phyloP scores from a whole-genome alignment of 306 rosid genomes.

The Lathyrus oleraceus region DNA sequence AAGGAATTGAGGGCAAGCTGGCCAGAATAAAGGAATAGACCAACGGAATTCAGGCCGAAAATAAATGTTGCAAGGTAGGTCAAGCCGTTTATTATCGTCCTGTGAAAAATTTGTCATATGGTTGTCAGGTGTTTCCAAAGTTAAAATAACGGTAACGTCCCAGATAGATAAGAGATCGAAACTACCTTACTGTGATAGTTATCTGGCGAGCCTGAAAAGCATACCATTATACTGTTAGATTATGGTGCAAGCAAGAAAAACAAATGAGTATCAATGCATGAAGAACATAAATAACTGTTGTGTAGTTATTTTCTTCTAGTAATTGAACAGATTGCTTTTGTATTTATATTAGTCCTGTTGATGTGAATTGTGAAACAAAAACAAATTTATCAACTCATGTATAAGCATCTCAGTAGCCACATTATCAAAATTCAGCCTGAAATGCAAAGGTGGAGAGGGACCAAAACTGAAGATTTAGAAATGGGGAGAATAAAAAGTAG shows the following conservation, averaged over 20 bases:
- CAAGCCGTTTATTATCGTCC: slow-evolving; percentile 86
- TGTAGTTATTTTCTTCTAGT: background rate
- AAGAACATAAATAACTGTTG: slow-evolving; percentile 27
- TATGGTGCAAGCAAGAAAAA: slow-evolving; percentile 19
- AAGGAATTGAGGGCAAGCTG: slow-evolving; percentile 74
- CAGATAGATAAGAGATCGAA: slow-evolving; percentile 26
- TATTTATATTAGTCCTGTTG: too few relatives aligned
- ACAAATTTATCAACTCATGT: too few relatives aligned
- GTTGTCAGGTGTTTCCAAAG: slow-evolving; percentile 30
- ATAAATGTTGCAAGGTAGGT: slow-evolving; percentile 94
- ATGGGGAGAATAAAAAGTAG: too few relatives aligned
- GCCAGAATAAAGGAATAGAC: slow-evolving; percentile 81
- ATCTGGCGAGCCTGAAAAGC: slow-evolving; percentile 83
- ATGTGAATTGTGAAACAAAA: too few relatives aligned
- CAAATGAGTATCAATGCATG: slow-evolving; percentile 2
- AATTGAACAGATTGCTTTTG: slow-evolving; percentile 2
- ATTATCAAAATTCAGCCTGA: too few relatives aligned
- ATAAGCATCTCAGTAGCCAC: too few relatives aligned
- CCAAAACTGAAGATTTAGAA: too few relatives aligned
- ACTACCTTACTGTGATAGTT: slow-evolving; percentile 83
- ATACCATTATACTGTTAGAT: slow-evolving; percentile 29
- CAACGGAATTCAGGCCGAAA: slow-evolving; percentile 76
- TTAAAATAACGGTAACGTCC: background rate
- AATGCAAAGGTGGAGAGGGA: too few relatives aligned
- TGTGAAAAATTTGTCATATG: slow-evolving; percentile 40